Percentiles rank a stretch among this genome's conserved stretches.
These are phyloP conservation scores for Davidsoniella virescens DNA, from an alignment of 2,329 filamentous ascomycete genomes.

Conservation along the genomic window DNA sequence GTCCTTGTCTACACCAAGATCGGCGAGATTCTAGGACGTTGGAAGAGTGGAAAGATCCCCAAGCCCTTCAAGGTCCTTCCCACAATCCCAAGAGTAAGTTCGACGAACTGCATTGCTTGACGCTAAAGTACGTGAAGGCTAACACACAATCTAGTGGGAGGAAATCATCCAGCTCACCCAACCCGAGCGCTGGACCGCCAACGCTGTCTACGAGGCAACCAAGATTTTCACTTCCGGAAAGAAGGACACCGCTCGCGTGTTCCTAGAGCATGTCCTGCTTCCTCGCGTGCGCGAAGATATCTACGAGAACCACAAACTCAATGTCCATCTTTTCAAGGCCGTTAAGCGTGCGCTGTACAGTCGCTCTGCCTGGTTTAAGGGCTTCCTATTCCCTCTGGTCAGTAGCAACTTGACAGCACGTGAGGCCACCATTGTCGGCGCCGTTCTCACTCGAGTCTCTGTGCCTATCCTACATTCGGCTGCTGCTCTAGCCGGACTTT, in stretches of 20 bases:
- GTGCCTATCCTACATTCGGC: slow-evolving; percentile 87
- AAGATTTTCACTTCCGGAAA: slow-evolving; percentile 82
- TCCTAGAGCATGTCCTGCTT: slow-evolving; percentile 73
- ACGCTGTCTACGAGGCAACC: slow-evolving; percentile 73
- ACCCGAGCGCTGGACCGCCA: slow-evolving; percentile 58
- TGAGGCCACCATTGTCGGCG: slow-evolving; percentile 82
- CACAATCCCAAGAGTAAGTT: slow-evolving; percentile 44
- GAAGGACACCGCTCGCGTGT: slow-evolving; percentile 63
- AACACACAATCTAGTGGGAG: slow-evolving; percentile 47
- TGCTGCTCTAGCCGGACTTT: slow-evolving; percentile 77
- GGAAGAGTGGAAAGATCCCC: slow-evolving; percentile 41
- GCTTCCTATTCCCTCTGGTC: slow-evolving; percentile 80
- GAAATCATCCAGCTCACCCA: slow-evolving; percentile 72
- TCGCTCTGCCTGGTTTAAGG: slow-evolving; percentile 92
- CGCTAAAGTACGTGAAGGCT: not conserved
- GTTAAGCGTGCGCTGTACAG: slow-evolving; percentile 90
- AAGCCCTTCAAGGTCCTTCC: slow-evolving; percentile 97
- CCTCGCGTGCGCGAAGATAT: slow-evolving; percentile 90
- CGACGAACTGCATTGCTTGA: not conserved
- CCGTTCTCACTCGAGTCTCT: slow-evolving; percentile 67
- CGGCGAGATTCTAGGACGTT: slow-evolving; percentile 12
- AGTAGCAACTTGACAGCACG: slow-evolving; percentile 73
- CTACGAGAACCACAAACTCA: slow-evolving; percentile 82
- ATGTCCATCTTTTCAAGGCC: slow-evolving; percentile 86
- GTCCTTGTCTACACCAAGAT: slow-evolving; percentile 81